A percentile compares a stretch with the other conserved stretches of the same genome.
Evolutionary conservation across 1,284 basidiomycete genomes (phyloP).

Genomic region (Tilletia walkeri): DNA sequence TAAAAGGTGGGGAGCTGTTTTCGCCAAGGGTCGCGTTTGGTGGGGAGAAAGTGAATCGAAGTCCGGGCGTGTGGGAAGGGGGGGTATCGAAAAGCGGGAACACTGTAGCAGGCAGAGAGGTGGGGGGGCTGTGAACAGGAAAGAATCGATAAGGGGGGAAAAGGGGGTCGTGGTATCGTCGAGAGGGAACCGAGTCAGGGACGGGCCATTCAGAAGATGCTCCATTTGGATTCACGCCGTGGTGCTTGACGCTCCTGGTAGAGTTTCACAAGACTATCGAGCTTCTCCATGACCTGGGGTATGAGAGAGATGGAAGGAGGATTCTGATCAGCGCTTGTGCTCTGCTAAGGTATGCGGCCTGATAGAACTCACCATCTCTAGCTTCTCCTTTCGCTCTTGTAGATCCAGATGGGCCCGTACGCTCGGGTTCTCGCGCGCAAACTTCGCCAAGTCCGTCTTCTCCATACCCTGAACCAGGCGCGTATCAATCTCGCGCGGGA

Average conservation of each 20-base stretch:
- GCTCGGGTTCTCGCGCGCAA: slow-evolving; percentile 89
- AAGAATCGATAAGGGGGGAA: no score
- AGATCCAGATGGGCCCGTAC: slow-evolving; percentile 86
- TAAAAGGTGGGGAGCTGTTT: no score
- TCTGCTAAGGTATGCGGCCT: slow-evolving; percentile 12
- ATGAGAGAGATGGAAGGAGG: not conserved
- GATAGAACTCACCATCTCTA: slow-evolving; percentile 72
- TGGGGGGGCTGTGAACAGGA: no score
- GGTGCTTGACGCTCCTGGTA: slow-evolving; percentile 50
- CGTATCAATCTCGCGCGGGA: slow-evolving; percentile 96
- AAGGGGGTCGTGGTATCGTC: no score
- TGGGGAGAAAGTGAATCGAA: no score
- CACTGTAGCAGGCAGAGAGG: no score
- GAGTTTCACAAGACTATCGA: slow-evolving; percentile 54
- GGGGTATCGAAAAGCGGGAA: no score
- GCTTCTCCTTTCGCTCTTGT: slow-evolving; percentile 93
- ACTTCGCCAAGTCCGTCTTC: slow-evolving; percentile 77
- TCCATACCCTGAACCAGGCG: slow-evolving; percentile 86
- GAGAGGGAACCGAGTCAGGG: not conserved
- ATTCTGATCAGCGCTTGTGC: not conserved
- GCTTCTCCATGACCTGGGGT: slow-evolving; percentile 52
- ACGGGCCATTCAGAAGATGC: slow-evolving; percentile 34
- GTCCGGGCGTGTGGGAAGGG: no score
- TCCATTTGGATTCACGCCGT: slow-evolving; percentile 35
- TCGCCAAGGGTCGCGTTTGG: no score